These are phyloP conservation scores for Echites panduratus DNA, from an alignment of 257 asterid species.

Conservation along the genomic window DNA sequence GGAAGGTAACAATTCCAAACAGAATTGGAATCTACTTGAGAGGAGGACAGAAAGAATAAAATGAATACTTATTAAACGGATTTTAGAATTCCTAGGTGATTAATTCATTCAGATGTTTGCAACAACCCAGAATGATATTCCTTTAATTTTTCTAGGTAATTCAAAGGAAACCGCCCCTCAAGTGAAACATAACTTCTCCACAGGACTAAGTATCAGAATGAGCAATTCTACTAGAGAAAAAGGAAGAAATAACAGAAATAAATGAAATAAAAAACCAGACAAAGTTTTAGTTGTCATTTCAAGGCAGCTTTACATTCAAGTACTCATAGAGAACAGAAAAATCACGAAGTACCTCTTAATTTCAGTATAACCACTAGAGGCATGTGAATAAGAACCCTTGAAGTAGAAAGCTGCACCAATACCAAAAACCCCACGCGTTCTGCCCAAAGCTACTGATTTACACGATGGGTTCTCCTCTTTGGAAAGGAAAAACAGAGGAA, in stretches of 20 bases:
- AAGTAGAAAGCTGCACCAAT: constrained; percentile 75
- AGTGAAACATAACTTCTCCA: not conserved
- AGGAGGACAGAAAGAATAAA: not conserved
- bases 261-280: not conserved
- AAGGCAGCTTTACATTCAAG: not conserved
- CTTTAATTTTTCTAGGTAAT: not conserved
- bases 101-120: not conserved
- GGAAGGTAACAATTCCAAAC: not conserved
- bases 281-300: not conserved
- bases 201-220: not conserved
- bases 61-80: not conserved
- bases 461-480: constrained; percentile 58
- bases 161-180: not conserved
- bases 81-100: not conserved
- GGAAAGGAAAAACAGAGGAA: constrained; percentile 72
- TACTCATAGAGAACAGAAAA: constrained; percentile 4
- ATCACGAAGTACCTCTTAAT: constrained; percentile 41
- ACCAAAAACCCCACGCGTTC: constrained; percentile 83
- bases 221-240: not conserved
- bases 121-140: not conserved
- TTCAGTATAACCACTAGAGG: constrained; percentile 28
- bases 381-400: constrained; percentile 41
- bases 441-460: constrained; percentile 60
- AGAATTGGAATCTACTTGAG: not conserved
- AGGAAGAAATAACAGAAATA: not conserved